A percentile compares a stretch with the other conserved stretches of the same genome.
Evolutionary conservation across 169 alveolate genomes (phyloP).

Genomic region (Cyclospora cayetanensis): DNA sequence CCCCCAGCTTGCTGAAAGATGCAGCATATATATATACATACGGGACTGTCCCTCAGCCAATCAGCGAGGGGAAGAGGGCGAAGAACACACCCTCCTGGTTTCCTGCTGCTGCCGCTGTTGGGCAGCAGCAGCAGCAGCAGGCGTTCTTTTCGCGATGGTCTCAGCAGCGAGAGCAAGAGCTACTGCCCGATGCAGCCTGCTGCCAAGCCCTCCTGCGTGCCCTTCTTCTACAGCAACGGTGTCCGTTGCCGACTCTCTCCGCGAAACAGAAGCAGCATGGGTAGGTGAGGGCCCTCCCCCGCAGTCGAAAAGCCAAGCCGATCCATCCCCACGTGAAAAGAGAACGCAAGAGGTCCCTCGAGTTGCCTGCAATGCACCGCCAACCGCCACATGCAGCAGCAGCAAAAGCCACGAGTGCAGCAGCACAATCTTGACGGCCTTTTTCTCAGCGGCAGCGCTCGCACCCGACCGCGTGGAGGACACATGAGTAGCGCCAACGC

Average conservation of each 20-base stretch:
- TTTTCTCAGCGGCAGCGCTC: too few species aligned
- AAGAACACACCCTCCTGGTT: slow-evolving; percentile 36
- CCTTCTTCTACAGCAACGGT: slow-evolving; percentile 8
- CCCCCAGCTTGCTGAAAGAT: background rate
- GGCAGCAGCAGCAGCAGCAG: slow-evolving; percentile 34
- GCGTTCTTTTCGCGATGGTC: slow-evolving; percentile 22
- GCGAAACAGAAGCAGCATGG: slow-evolving; percentile 33
- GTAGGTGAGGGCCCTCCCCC: slow-evolving; percentile 71
- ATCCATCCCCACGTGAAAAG: slow-evolving; percentile 70
- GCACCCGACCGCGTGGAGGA: background rate
- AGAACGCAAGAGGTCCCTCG: slow-evolving; percentile 65
- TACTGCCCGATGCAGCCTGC: slow-evolving; percentile 48
- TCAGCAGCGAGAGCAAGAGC: slow-evolving; percentile 48
- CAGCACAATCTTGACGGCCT: background rate
- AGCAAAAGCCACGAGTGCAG: background rate
- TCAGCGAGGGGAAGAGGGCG: background rate
- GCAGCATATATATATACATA: background rate
- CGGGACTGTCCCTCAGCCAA: background rate
- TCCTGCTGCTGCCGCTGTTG: slow-evolving; percentile 62
- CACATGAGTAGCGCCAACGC: background rate
- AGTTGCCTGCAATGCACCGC: slow-evolving; percentile 51
- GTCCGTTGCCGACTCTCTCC: background rate
- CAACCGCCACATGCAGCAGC: background rate
- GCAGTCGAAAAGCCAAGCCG: slow-evolving; percentile 71
- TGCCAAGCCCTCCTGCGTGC: background rate